Conservation (phyloP, 441 rosid species). For the Erysimum cheiri region DNA sequence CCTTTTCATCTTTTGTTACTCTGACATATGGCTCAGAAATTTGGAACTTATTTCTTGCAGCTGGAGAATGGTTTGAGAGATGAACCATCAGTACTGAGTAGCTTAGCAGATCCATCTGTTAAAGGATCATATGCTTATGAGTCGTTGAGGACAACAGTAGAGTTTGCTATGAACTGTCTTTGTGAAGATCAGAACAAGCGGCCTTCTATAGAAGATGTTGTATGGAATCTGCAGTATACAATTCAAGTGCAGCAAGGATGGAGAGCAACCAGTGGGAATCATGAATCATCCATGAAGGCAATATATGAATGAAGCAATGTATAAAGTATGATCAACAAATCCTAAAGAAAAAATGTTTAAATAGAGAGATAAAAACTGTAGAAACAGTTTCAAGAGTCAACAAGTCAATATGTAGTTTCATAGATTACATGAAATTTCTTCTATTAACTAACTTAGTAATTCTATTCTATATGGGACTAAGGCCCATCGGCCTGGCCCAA, state of each 20-base stretch:
- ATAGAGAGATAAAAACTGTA: not conserved
- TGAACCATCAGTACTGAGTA: constrained; percentile 58
- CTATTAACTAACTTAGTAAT: not conserved
- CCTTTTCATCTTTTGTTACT: not conserved
- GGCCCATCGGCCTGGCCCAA: not conserved
- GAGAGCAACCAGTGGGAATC: constrained; percentile 66
- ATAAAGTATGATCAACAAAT: not conserved
- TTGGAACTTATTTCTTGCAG: constrained; percentile 46
- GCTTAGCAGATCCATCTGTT: constrained; percentile 53
- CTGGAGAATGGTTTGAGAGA: constrained; percentile 66
- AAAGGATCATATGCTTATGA: constrained; percentile 74
- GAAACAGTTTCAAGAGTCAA: not conserved
- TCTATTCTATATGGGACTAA: not conserved
- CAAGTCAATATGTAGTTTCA: constrained; percentile 29
- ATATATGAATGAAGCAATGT: not conserved
- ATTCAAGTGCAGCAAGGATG: constrained; percentile 86
- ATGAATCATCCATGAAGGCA: constrained; percentile 41
- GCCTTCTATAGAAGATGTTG: constrained; percentile 79
- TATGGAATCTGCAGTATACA: constrained; percentile 83
- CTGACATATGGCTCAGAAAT: not conserved
- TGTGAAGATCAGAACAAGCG: constrained; percentile 52
- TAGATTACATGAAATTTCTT: constrained; percentile 5
- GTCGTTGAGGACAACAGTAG: constrained; percentile 63
- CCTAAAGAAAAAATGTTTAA: not conserved
- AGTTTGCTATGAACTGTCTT: constrained; percentile 71